Evolutionary conservation across 345 rosid genomes (phyloP), one percentile per base, ranked within the genome.

Genomic region (Geranium brycei): DNA sequence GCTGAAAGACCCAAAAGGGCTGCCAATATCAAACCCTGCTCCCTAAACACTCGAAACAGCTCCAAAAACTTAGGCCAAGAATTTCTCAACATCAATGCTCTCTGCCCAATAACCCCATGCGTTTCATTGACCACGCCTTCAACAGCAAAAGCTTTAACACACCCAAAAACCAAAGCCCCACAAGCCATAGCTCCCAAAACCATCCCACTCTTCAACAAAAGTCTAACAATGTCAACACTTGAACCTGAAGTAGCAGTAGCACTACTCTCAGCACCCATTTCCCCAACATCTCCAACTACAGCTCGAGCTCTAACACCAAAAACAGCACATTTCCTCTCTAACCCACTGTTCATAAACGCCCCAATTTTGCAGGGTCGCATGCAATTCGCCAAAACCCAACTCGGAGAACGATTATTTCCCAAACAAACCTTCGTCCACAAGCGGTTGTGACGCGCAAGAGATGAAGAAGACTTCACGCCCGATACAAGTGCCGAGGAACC

Each of bases 1-100:
- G 97, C 97, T 5, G 97, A 90, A 19, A 87, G 82, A 57, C 92
- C 82, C 63, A 90, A 78, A 64, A 90, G 80, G 1, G 80, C 82
- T 32, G 89, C 88, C 81, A 90, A 74, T 40, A 90, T 62, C 40
- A 85, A 75, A 63, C 95, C 97, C 68, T 90, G 97, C 78, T 90
- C 97, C 71, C 78, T 90, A 35, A 90, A 75, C 69, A 87, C 84
- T 38, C 4, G 73, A 66, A 90, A 84, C 64, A 90, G 84, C 79
- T 80, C 90, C 53, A 75, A 84, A 67, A 82, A 66, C 77, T 81
- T 90, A 14, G 95, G 95, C 85, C 87, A 83, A 4, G 91, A 79
- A 57, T 74, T 85, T 82, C 78, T 85, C 57, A 82, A 72, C 73
- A 77, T 41, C 76, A 85, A 77, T 7, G 85, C 31, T 65, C 79